Conservation (phyloP, 179 eudicot genomes). For the Sideroxylon spinosum region DNA sequence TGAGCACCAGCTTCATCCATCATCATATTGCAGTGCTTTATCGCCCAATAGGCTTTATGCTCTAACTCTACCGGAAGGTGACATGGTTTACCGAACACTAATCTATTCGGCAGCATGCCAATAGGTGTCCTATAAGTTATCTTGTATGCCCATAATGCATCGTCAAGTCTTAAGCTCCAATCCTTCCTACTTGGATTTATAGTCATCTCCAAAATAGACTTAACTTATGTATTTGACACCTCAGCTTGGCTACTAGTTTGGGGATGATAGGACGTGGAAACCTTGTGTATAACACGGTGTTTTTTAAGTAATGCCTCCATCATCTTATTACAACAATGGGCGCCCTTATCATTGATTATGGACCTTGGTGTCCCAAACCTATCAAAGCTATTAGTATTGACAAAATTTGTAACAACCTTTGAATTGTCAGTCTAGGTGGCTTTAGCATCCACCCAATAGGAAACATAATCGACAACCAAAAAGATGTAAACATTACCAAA, state of each 20-base stretch:
- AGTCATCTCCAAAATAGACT: not conserved
- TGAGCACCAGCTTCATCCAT: constrained; percentile 6
- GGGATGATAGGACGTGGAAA: not conserved
- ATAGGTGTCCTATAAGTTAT: not conserved
- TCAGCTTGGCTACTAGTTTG: not conserved
- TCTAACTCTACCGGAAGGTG: constrained; percentile 14
- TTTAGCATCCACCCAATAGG: constrained; percentile 13
- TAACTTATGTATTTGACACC: constrained; percentile 1
- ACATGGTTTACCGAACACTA: constrained; percentile 15
- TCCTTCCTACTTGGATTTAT: constrained; percentile 7
- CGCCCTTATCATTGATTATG: not conserved
- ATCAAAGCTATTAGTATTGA: constrained; percentile 7
- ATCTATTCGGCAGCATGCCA: constrained; percentile 9
- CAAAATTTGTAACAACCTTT: constrained; percentile 10
- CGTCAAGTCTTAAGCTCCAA: constrained; percentile 5
- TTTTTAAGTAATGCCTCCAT: not conserved
- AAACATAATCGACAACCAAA: constrained; percentile 11
- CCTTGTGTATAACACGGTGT: constrained; percentile 12
- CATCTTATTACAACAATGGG: constrained; percentile 7
- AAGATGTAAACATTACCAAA: constrained; percentile 3
- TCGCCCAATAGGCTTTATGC: constrained; percentile 13
- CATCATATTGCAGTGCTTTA: constrained; percentile 14
- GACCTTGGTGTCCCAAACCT: constrained; percentile 11
- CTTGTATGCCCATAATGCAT: constrained; percentile 8
- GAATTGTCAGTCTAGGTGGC: not conserved